phyloP scores from a whole-genome alignment of 78 protist species.

The Dictyostelium discoideum region DNA sequence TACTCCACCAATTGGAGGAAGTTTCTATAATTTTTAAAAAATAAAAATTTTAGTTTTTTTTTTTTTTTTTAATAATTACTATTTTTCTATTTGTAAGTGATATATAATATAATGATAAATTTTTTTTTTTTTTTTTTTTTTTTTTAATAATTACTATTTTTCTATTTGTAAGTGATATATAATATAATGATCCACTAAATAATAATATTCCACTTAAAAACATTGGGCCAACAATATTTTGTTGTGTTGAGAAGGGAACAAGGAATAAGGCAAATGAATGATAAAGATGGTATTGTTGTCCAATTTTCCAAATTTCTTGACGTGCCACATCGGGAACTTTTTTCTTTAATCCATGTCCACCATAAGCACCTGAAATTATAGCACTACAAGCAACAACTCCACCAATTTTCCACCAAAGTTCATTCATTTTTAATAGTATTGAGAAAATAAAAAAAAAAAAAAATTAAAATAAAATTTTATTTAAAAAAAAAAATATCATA shows the following conservation, averaged over 20 bases:
- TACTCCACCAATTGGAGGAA: conserved; percentile 84
- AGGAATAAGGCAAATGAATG: conserved; percentile 63
- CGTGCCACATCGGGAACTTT: conserved; percentile 10
- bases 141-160: neutral
- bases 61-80: neutral
- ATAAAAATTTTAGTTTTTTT: neutral
- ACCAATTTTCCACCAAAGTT: conserved; percentile 63
- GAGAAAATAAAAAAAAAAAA: neutral
- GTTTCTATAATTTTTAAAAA: neutral
- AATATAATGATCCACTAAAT: conserved; percentile 78
- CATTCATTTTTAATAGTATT: neutral
- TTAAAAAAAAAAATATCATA: no score
- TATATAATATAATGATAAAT: no score
- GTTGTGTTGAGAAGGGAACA: conserved; percentile 3
- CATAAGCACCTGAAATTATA: conserved; percentile 50
- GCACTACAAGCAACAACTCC: neutral
- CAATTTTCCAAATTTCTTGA: conserved; percentile 53
- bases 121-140: conserved; percentile 3
- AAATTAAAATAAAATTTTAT: neutral
- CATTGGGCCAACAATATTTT: conserved; percentile 5
- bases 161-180: conserved; percentile 32
- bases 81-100: no score
- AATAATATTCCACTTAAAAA: conserved; percentile 51
- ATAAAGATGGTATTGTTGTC: conserved; percentile 59
- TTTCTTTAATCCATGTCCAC: conserved; percentile 75